Conservation (phyloP, 2,329 filamentous ascomycete species). For the Colletotrichum navitas region DNA sequence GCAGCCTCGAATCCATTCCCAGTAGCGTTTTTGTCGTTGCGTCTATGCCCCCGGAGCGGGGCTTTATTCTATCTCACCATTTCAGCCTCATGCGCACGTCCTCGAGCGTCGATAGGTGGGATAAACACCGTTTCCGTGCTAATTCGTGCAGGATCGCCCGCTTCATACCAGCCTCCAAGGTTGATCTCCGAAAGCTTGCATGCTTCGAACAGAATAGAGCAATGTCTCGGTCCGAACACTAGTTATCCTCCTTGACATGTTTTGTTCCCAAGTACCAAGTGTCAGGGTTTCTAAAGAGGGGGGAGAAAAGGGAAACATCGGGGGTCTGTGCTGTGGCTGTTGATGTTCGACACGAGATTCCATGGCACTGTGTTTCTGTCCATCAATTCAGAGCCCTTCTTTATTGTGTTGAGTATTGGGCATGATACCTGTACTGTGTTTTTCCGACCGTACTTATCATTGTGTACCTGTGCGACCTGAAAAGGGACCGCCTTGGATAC, state of each 20-base stretch:
- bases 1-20: background rate
- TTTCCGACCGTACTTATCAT: no score
- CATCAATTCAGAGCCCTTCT: no score
- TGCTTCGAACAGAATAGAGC: slow-evolving; percentile 1
- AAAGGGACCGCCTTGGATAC: no score
- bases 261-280: background rate
- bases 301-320: background rate
- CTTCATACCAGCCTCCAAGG: background rate
- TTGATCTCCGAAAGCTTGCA: slow-evolving; percentile 24
- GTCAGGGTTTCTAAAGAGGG: background rate
- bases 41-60: slow-evolving; percentile 14
- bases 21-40: background rate
- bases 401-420: no score
- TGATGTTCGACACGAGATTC: background rate
- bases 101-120: background rate
- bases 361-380: no score
- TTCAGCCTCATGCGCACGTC: slow-evolving; percentile 9
- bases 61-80: slow-evolving; percentile 1
- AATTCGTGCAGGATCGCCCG: background rate
- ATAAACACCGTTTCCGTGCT: background rate
- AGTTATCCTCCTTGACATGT: background rate
- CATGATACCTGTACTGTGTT: no score
- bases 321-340: slow-evolving; percentile 1
- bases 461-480: no score
- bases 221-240: slow-evolving; percentile 1